Evolutionary conservation across 2,329 filamentous ascomycete species (phyloP), one percentile per base, ranked within the genome.

Genomic region (Botrytis fabae): DNA sequence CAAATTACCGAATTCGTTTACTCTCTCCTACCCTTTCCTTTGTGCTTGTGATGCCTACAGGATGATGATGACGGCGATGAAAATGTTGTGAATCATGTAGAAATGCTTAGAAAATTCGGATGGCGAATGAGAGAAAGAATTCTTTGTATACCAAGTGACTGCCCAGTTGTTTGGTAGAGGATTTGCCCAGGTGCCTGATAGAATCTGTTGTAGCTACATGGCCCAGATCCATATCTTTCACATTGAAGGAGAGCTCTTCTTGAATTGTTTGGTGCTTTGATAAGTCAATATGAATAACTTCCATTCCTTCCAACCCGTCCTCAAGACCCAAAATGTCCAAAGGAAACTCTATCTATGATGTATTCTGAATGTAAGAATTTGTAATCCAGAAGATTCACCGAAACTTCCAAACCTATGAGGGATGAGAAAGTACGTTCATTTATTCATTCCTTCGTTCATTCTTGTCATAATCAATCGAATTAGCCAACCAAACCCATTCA

Each of bases 1-100:
- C 22, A 4, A 46, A 66, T 66, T 59, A 44, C 51, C 51, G 12
- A 71, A 38, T 51, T 54, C 40, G 25, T 61, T 61, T 44, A n/a
- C 68, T 6, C 22, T 38, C 20, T 20, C 16, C 7, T 14, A 10
- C 16, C 20, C n/a, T 62, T 70, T 70, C 46, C 69, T 70, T 70
- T 70, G 69, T 70, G 59, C 69, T 62, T 51, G 40, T 62, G 42
- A 51, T 51, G 57, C 54, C 32, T 42, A 35, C 25, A 44, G 10
- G 40, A 70, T 62, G 68, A 70, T 38, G 28, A 70, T 62, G 68
- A 70, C 40, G 32, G 59, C 60, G 40, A 32, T 70, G 68, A 48
- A 59, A n/a, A 42, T 46, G n/a, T 22, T 61, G 40, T 61, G 40
- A n/a, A 70, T 62, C 57, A 10, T 46, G 7, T 25, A 28, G 60